Evolutionary conservation across 1,139 yeast species (phyloP), one percentile per base, ranked within the genome.

Genomic region (Kluyveromyces marxianus): DNA sequence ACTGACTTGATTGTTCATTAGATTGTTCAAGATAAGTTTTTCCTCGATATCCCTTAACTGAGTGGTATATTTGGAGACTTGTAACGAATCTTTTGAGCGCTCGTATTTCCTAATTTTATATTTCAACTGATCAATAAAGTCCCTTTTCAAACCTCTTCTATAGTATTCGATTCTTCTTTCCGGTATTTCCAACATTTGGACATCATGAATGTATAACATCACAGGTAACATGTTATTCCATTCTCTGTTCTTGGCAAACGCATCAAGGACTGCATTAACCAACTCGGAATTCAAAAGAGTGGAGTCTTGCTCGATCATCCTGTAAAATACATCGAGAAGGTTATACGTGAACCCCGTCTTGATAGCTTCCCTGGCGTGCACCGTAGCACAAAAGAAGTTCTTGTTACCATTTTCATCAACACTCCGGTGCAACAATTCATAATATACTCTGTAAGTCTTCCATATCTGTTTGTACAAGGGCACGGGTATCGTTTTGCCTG

Each of bases 401-500:
- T 37, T n/a, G 8, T 25, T 28, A 3, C 27, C 36, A 4, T 28
- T 39, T 5, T 44, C 4, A 4, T 32, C 21, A 14, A 14, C 21
- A 14, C 21, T 52, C 24, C 45, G 36, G n/a, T 48, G 41, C 32
- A 47, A 37, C 3, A 45, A 31, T n/a, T 48, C 50, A 38, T 54
- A 54, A 40, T 55, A 60, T n/a, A 48, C 46, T 4, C 48, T 48
- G 42, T 58, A 60, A 1, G 47, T 46, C 35, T 48, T 56, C 63
- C 64, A 62, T n/a, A 62, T 54, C 30, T 56, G 58, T 8, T 41
- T 30, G 47, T 60, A 61, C 10, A 60, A 43, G 2, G 50, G 42
- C 27, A 7, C 37, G 27, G 39, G 33, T 31, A 10, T 28, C n/a
- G 4, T 7, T 21, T 4, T 25, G 39, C 30, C 3, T 7, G n/a